These are phyloP conservation scores for Diutina pseudorugosa DNA, from an alignment of 1,139 yeast species.

Conservation along the genomic window DNA sequence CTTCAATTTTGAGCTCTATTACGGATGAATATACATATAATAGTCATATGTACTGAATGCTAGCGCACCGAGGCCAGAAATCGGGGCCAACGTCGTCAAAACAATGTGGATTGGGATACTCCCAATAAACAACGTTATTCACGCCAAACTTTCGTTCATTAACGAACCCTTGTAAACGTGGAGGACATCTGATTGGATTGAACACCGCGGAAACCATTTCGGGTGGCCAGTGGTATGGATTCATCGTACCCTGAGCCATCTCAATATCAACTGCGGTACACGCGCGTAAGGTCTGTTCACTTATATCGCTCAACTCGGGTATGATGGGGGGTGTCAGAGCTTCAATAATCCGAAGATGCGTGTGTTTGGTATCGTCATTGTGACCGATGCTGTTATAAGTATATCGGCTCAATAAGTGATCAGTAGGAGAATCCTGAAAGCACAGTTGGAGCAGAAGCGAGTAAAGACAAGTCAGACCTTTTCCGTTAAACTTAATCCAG, in stretches of 20 bases:
- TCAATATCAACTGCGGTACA: background rate
- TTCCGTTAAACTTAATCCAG: background rate
- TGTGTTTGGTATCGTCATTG: background rate
- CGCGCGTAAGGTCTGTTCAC: background rate
- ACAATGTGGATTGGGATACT: background rate
- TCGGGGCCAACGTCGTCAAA: background rate
- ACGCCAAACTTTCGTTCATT: background rate
- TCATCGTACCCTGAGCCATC: background rate
- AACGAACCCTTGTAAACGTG: background rate
- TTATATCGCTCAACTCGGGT: background rate
- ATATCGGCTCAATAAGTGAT: background rate
- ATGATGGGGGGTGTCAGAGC: background rate
- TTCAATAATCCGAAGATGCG: background rate
- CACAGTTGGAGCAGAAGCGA: background rate
- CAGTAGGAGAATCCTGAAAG: background rate
- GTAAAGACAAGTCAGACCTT: background rate
- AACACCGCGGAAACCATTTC: background rate
- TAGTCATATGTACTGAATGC: background rate
- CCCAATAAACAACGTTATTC: background rate
- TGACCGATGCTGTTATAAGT: background rate
- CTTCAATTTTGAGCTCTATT: constrained; percentile 74
- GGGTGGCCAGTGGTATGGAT: background rate
- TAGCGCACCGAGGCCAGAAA: background rate
- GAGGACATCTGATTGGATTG: background rate
- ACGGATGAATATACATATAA: constrained; percentile 22